Percentiles rank a stretch among this genome's conserved stretches.
Conservation (phyloP, 768 basidiomycete species). For the Leccinum subgranulosum region DNA sequence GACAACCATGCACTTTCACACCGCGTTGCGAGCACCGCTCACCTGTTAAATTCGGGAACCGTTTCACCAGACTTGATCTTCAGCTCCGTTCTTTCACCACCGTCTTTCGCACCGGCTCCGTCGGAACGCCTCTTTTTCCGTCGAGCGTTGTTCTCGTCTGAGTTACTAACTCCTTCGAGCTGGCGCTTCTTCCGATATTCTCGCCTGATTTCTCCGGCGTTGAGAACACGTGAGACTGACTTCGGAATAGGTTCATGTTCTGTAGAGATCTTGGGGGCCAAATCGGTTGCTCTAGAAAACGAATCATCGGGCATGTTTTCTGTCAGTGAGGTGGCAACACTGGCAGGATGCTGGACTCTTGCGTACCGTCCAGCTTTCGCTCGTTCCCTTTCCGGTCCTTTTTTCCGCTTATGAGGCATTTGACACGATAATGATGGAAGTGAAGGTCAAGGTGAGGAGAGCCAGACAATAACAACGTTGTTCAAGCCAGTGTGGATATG, state of each 20-base stretch:
- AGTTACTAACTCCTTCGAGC: constrained; percentile 23
- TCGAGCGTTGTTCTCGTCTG: constrained; percentile 24
- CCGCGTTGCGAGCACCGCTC: constrained; percentile 21
- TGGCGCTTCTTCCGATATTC: constrained; percentile 52
- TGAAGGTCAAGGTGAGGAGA: constrained; percentile 1
- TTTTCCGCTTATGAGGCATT: constrained; percentile 71
- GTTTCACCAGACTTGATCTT: constrained; percentile 67
- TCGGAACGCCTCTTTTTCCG: constrained; percentile 31
- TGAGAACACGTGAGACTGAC: constrained; percentile 59
- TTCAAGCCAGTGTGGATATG: background rate
- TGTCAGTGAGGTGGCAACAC: background rate
- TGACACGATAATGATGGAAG: constrained; percentile 24
- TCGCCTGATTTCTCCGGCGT: constrained; percentile 56
- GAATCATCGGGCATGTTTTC: background rate
- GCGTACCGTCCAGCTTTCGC: constrained; percentile 42
- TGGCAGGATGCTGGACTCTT: background rate
- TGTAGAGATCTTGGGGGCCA: constrained; percentile 43
- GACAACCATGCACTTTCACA: constrained; percentile 9
- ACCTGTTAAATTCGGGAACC: constrained; percentile 76
- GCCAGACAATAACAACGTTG: constrained; percentile 15
- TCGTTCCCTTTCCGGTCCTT: constrained; percentile 46
- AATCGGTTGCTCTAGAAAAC: constrained; percentile 44
- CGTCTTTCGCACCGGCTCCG: constrained; percentile 14
- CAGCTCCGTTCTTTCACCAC: constrained; percentile 28
- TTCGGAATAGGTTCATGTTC: constrained; percentile 68